These are phyloP conservation scores for Blastocystis sp. DNA, from an alignment of 352 stramenopile species.

Conservation along the genomic window DNA sequence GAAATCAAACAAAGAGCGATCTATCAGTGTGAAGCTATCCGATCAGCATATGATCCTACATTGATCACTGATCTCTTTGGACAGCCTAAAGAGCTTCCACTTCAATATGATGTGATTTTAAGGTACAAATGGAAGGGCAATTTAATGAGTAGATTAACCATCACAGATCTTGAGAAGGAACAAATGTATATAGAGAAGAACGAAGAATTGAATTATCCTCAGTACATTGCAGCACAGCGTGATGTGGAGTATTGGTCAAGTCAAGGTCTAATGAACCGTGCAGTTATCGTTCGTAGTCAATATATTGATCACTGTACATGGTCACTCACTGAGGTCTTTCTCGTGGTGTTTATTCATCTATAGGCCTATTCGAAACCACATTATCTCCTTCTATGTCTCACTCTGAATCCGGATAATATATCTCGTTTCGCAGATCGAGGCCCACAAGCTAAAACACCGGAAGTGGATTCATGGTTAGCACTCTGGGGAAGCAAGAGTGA, in stretches of 20 bases:
- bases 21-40: background rate
- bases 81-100: too few relatives aligned
- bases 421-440: conserved; percentile 17
- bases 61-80: background rate
- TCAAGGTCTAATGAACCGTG: background rate
- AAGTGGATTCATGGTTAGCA: conserved; percentile 5
- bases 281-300: background rate
- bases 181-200: background rate
- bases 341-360: background rate
- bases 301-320: background rate
- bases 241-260: background rate
- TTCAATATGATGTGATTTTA: conserved; percentile 14
- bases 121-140: background rate
- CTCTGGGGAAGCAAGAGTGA: conserved; percentile 33
- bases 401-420: conserved; percentile 12
- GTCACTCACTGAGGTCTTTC: background rate
- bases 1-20: background rate
- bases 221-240: background rate
- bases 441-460: background rate
- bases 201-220: conserved; percentile 11
- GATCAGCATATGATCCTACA: background rate
- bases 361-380: background rate
- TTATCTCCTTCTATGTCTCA: conserved; percentile 3
- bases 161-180: background rate
- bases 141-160: background rate